Conservation (phyloP, 2,329 filamentous ascomycete genomes). For the Ophiostoma triangulosporum region DNA sequence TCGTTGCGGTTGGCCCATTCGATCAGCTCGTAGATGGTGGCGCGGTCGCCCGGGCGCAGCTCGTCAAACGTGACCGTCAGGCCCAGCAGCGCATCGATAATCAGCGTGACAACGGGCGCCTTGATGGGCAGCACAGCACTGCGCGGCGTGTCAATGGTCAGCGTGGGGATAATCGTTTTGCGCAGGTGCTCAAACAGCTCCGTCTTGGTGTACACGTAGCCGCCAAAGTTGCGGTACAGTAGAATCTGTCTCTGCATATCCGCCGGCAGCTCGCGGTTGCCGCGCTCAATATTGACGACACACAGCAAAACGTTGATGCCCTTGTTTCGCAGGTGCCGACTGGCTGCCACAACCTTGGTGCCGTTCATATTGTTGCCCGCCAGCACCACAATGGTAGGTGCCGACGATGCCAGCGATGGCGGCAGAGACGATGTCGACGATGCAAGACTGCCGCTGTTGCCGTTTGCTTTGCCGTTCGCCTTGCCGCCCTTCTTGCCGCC, state of each 20-base stretch:
- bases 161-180: slow-evolving; percentile 27
- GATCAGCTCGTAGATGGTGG: slow-evolving; percentile 76
- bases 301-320: slow-evolving; percentile 70
- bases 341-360: slow-evolving; percentile 70
- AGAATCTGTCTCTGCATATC: slow-evolving; percentile 69
- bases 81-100: slow-evolving; percentile 80
- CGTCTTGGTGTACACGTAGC: slow-evolving; percentile 50
- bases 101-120: slow-evolving; percentile 58
- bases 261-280: slow-evolving; percentile 66
- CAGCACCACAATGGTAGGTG: slow-evolving; percentile 52
- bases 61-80: slow-evolving; percentile 83
- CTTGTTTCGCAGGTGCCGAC: slow-evolving; percentile 74
- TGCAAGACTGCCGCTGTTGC: background rate
- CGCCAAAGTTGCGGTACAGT: slow-evolving; percentile 72
- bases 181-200: slow-evolving; percentile 48
- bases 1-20: slow-evolving; percentile 87
- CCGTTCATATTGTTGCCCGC: slow-evolving; percentile 92
- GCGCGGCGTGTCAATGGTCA: slow-evolving; percentile 23
- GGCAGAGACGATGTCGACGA: background rate
- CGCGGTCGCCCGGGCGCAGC: slow-evolving; percentile 67
- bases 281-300: slow-evolving; percentile 70
- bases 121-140: slow-evolving; percentile 17
- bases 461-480: slow-evolving; percentile 14
- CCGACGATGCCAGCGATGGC: background rate
- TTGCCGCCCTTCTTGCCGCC: too few relatives aligned